Percentiles rank a stretch among this genome's conserved stretches.
phyloP scores from a whole-genome alignment of 164 flowering plant species.

The Umbellularia californica region DNA sequence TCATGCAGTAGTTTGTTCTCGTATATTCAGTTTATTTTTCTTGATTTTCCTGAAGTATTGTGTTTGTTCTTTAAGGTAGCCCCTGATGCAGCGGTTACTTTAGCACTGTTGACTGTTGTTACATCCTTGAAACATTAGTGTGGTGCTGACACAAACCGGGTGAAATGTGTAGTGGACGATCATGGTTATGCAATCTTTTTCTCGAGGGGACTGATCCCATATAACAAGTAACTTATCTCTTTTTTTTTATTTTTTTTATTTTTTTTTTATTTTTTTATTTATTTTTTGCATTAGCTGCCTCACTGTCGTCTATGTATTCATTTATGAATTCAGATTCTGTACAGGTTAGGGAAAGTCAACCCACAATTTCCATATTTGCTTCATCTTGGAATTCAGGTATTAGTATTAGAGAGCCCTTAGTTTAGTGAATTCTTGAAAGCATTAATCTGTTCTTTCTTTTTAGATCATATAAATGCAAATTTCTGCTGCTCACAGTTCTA shows the following conservation, averaged over 20 bases:
- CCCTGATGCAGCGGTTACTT: constrained; percentile 79
- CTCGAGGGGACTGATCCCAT: constrained; percentile 89
- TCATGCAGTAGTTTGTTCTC: too few relatives aligned
- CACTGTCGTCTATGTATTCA: background rate
- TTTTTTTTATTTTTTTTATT: too few relatives aligned
- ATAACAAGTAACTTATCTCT: constrained; percentile 60
- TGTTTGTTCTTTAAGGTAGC: constrained; percentile 51
- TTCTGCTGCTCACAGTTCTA: too few relatives aligned
- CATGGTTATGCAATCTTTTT: constrained; percentile 92
- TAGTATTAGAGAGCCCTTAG: background rate
- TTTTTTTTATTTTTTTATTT: too few relatives aligned
- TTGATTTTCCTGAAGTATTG: background rate
- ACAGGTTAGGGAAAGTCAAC: constrained; percentile 74
- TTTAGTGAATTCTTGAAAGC: too few relatives aligned
- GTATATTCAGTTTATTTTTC: background rate
- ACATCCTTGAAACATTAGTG: constrained; percentile 86
- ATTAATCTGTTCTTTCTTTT: too few relatives aligned
- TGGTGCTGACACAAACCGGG: constrained; percentile 83
- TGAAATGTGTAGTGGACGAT: constrained; percentile 84
- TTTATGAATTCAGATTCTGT: background rate
- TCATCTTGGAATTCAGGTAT: constrained; percentile 97
- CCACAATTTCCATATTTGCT: constrained; percentile 80
- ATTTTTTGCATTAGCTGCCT: background rate
- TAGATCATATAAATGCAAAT: too few relatives aligned
- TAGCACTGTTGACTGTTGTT: constrained; percentile 99